These are phyloP conservation scores for Fomitopsis pinicola DNA, from an alignment of 1,284 basidiomycete genomes.

Conservation along the genomic window DNA sequence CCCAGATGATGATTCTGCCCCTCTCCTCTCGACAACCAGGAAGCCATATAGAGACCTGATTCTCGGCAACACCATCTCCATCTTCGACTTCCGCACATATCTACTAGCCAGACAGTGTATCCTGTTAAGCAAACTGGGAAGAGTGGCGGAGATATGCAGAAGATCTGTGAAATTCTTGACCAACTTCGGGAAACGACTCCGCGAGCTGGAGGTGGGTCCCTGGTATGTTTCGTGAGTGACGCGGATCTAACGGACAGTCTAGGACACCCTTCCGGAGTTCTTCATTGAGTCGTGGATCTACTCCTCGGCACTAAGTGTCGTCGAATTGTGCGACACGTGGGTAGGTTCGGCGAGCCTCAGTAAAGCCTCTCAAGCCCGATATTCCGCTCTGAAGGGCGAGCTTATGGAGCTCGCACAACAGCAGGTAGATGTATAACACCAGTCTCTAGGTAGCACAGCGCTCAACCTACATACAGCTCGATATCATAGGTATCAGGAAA, in stretches of 20 bases:
- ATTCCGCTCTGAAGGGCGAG: slow-evolving; percentile 75
- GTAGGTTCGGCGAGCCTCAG: slow-evolving; percentile 43
- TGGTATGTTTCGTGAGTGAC: not conserved
- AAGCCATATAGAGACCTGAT: slow-evolving; percentile 91
- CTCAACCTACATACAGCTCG: slow-evolving; percentile 49
- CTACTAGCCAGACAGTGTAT: slow-evolving; percentile 84
- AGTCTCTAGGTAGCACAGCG: not conserved
- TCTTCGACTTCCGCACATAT: slow-evolving; percentile 94
- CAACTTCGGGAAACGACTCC: slow-evolving; percentile 75
- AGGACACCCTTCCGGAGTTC: slow-evolving; percentile 69
- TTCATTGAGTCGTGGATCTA: slow-evolving; percentile 96
- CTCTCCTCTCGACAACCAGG: slow-evolving; percentile 74
- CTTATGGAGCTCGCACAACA: slow-evolving; percentile 76
- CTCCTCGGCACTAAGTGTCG: slow-evolving; percentile 83
- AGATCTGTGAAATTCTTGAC: slow-evolving; percentile 74
- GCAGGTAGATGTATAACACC: slow-evolving; percentile 48
- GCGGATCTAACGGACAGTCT: not conserved
- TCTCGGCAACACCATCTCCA: slow-evolving; percentile 84
- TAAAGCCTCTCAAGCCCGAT: slow-evolving; percentile 39
- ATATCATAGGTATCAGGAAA: slow-evolving; percentile 71
- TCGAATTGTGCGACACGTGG: slow-evolving; percentile 84
- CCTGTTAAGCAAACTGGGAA: slow-evolving; percentile 71
- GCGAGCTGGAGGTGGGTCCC: slow-evolving; percentile 67
- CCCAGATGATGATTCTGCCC: slow-evolving; percentile 76
- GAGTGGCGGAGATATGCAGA: slow-evolving; percentile 62